phyloP scores from a whole-genome alignment of 2,329 filamentous ascomycete genomes.

The Coniella lustricola region DNA sequence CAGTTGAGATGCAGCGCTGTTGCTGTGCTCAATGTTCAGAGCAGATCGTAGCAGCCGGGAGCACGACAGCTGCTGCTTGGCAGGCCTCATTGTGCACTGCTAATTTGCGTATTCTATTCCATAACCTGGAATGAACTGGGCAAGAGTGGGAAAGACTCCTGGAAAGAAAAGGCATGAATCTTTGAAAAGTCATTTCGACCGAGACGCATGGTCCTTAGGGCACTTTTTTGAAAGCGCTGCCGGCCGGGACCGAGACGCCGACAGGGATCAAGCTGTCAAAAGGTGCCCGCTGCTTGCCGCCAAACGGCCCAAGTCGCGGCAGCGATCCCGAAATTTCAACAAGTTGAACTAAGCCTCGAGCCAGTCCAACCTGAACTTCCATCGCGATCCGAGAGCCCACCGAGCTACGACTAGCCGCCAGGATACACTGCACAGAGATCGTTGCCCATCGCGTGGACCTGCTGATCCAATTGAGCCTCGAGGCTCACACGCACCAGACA shows the following conservation, averaged over 20 bases:
- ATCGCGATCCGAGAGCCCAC: background rate
- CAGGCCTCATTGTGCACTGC: conserved; percentile 8
- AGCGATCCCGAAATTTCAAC: conserved; percentile 6
- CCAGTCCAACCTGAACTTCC: background rate
- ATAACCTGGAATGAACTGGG: background rate
- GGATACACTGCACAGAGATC: background rate
- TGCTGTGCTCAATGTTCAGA: conserved; percentile 9
- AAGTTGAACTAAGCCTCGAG: background rate
- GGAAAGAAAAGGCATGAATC: background rate
- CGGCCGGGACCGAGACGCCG: conserved; percentile 5
- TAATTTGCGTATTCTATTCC: background rate
- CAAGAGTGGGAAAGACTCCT: background rate
- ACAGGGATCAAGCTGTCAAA: conserved; percentile 6
- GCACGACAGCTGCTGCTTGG: conserved; percentile 11
- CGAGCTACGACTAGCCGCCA: background rate
- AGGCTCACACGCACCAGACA: conserved; percentile 17
- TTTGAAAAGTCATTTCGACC: background rate
- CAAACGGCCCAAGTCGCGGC: conserved; percentile 1
- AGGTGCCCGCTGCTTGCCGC: background rate
- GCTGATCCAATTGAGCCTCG: conserved; percentile 4
- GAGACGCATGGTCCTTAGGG: background rate
- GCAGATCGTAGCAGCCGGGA: conserved; percentile 14
- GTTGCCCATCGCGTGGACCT: background rate
- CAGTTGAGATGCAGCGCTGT: conserved; percentile 2
- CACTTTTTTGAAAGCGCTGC: conserved; percentile 7